Conservation (phyloP, 108 stramenopile species). For the Cyclostephanos invisitatus region DNA sequence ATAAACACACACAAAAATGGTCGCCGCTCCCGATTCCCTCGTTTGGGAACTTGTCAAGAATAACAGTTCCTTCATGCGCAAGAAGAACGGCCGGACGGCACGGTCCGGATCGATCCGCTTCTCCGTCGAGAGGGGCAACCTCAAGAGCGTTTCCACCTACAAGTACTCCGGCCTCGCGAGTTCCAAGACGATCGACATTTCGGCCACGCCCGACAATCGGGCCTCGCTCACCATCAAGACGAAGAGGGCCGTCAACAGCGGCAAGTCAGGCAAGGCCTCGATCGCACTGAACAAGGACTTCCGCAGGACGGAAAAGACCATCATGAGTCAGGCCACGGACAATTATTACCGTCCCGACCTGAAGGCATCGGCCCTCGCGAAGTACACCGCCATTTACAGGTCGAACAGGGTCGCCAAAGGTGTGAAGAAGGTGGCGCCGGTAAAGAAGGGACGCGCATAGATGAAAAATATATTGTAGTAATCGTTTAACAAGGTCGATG, state of each 20-base stretch:
- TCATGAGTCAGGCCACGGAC: conserved; percentile 71
- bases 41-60: conserved; percentile 88
- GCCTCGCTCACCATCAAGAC: conserved; percentile 83
- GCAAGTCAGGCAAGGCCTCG: conserved; percentile 59
- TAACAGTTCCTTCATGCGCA: conserved; percentile 91
- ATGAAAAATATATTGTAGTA: background rate
- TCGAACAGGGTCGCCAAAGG: conserved; percentile 86
- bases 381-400: conserved; percentile 89
- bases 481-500: no score
- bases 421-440: conserved; percentile 76
- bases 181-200: conserved; percentile 80
- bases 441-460: conserved; percentile 88
- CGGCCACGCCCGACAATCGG: conserved; percentile 68
- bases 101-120: conserved; percentile 87
- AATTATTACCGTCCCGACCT: conserved; percentile 93
- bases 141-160: conserved; percentile 82
- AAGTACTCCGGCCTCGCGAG: conserved; percentile 95
- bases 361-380: conserved; percentile 75
- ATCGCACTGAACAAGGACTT: conserved; percentile 91
- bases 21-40: conserved; percentile 78
- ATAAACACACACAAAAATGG: conserved; percentile 64
- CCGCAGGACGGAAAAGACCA: conserved; percentile 75
- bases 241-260: conserved; percentile 70
- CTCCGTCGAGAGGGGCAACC: conserved; percentile 88
- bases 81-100: conserved; percentile 86